These are phyloP conservation scores for Phascolomyces articulosus DNA, from an alignment of 371 early-diverging fungal genomes.

Conservation along the genomic window DNA sequence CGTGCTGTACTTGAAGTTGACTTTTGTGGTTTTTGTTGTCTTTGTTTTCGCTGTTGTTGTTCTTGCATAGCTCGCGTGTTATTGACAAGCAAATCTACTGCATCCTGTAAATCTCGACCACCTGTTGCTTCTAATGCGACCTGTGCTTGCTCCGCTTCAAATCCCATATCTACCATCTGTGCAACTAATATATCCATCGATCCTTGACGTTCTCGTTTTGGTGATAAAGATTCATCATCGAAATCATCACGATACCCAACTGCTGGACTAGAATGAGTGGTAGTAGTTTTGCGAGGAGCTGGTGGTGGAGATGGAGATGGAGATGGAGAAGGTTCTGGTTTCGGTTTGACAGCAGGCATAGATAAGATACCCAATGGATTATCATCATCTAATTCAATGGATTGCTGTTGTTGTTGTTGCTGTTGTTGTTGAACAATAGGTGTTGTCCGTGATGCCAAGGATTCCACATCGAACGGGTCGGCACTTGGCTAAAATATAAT, in stretches of 20 bases:
- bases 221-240: not conserved
- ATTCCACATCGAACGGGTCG: slow-evolving; percentile 46
- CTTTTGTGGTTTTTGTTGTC: slow-evolving; percentile 8
- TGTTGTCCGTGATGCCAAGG: slow-evolving; percentile 17
- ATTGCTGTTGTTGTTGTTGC: slow-evolving; percentile 11
- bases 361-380: slow-evolving; percentile 51
- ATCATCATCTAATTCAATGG: slow-evolving; percentile 26
- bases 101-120: slow-evolving; percentile 61
- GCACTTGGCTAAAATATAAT: slow-evolving; percentile 16
- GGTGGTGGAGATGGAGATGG: slow-evolving; percentile 10
- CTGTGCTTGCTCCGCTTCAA: slow-evolving; percentile 61
- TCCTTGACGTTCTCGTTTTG: not conserved
- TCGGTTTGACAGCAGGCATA: slow-evolving; percentile 21
- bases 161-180: slow-evolving; percentile 80
- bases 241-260: not conserved
- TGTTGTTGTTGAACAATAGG: slow-evolving; percentile 10
- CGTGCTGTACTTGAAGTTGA: slow-evolving; percentile 17
- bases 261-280: not conserved
- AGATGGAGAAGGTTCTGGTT: slow-evolving; percentile 12
- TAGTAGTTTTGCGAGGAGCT: not conserved
- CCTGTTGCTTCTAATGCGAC: slow-evolving; percentile 68
- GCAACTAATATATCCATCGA: slow-evolving; percentile 51
- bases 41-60: not conserved
- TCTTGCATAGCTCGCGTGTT: slow-evolving; percentile 47
- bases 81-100: slow-evolving; percentile 68